A percentile compares a stretch with the other conserved stretches of the same genome.
Evolutionary conservation across 2,329 filamentous ascomycete species (phyloP).

Genomic region (Fonsecaea pedrosoi): DNA sequence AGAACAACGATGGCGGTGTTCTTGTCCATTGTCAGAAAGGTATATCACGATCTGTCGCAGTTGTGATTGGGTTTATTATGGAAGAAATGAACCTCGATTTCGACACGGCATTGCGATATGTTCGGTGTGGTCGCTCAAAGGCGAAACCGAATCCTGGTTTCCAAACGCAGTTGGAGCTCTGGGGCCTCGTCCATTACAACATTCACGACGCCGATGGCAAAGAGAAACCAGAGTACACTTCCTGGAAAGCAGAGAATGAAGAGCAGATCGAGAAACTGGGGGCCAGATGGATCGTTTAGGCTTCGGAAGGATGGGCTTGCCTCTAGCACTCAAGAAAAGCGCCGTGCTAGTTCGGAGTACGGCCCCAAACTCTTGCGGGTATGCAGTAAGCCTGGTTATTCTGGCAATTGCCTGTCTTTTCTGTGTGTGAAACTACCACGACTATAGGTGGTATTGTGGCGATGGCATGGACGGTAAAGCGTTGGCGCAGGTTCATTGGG

Average conservation of each 20-base stretch:
- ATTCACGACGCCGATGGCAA: conserved; percentile 28
- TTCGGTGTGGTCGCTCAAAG: conserved; percentile 28
- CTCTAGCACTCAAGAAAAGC: not conserved
- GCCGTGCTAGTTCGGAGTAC: not conserved
- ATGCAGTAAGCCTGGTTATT: not conserved
- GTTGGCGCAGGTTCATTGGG: not conserved
- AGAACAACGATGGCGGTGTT: conserved; percentile 33
- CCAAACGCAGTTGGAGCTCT: conserved; percentile 31
- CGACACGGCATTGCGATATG: conserved; percentile 32
- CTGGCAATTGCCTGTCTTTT: not conserved
- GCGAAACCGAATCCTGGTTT: conserved; percentile 34
- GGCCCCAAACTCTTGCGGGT: not conserved
- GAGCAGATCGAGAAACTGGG: conserved; percentile 23
- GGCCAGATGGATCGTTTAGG: not conserved
- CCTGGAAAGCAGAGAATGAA: conserved; percentile 31
- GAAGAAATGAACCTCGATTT: conserved; percentile 33
- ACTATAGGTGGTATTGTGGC: not conserved
- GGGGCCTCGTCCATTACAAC: conserved; percentile 28
- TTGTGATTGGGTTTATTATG: conserved; percentile 35
- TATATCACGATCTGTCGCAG: conserved; percentile 35
- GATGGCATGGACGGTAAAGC: not conserved
- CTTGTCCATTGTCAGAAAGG: conserved; percentile 37
- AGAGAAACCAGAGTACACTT: conserved; percentile 30
- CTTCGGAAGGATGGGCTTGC: not conserved
- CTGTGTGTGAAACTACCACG: not conserved